Conservation (phyloP, 2,329 filamentous ascomycete genomes). For the Nemania sp. region DNA sequence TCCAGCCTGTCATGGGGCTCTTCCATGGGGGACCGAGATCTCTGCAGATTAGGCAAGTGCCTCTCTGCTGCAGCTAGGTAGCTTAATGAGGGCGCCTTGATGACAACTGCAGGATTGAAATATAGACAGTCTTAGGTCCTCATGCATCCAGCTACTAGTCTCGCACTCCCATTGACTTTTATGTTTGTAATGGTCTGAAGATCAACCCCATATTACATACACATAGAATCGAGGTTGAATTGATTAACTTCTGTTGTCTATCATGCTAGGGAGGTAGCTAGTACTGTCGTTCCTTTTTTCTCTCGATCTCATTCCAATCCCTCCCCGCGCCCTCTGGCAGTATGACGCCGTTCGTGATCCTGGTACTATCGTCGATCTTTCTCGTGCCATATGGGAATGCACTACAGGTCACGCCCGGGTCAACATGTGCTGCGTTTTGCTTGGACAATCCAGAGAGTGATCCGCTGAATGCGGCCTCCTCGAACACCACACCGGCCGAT, state of each 20-base stretch:
- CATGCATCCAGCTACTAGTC: constrained; percentile 5
- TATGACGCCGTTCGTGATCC: constrained; percentile 32
- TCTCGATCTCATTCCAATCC: constrained; percentile 12
- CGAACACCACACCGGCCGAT: constrained; percentile 60
- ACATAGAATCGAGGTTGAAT: constrained; percentile 18
- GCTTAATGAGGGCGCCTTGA: not conserved
- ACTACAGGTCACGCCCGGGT: constrained; percentile 61
- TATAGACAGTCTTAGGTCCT: constrained; percentile 39
- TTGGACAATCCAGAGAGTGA: constrained; percentile 55
- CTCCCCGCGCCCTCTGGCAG: constrained; percentile 21
- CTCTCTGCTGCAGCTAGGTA: constrained; percentile 6
- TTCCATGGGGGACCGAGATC: constrained; percentile 13
- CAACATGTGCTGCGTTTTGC: constrained; percentile 62
- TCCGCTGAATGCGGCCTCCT: constrained; percentile 50
- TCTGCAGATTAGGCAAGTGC: constrained; percentile 34
- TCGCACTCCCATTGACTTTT: constrained; percentile 2
- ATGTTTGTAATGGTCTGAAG: constrained; percentile 15
- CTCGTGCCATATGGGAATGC: constrained; percentile 25
- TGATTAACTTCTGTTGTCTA: constrained; percentile 24
- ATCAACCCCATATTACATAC: constrained; percentile 14
- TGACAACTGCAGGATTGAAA: constrained; percentile 34
- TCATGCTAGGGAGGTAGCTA: constrained; percentile 35
- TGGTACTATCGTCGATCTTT: constrained; percentile 28
- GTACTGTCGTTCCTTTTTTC: constrained; percentile 14
- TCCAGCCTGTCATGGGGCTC: constrained; percentile 30